A percentile compares a stretch with the other conserved stretches of the same genome.
phyloP scores from a whole-genome alignment of 768 basidiomycete species.

The Cystofilobasidium macerans region DNA sequence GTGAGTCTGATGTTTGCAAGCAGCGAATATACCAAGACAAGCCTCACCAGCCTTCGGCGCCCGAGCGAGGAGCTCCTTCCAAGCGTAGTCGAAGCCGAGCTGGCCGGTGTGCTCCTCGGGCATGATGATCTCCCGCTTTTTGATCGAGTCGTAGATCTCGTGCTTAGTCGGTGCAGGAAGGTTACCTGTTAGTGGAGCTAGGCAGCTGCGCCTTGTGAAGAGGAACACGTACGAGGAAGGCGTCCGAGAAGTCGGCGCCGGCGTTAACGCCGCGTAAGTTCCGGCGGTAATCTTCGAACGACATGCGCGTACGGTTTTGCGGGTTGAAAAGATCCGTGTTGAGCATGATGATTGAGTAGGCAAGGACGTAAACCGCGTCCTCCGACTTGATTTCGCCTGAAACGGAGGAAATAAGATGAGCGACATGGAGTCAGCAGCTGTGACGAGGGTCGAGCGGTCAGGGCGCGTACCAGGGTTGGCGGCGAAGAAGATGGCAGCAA shows the following conservation, averaged over 20 bases:
- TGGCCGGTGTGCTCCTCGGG: conserved; percentile 95
- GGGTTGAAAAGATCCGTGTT: conserved; percentile 97
- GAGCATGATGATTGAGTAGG: conserved; percentile 94
- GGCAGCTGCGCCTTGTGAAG: neutral
- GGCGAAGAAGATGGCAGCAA: conserved; percentile 82
- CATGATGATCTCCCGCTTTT: conserved; percentile 88
- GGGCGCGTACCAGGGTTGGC: conserved; percentile 57
- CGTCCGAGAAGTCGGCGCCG: conserved; percentile 65
- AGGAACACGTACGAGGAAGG: conserved; percentile 57
- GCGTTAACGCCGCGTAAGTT: conserved; percentile 91
- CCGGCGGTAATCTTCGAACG: conserved; percentile 81
- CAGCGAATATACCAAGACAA: too few relatives aligned
- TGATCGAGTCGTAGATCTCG: conserved; percentile 85
- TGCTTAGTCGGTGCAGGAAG: conserved; percentile 45
- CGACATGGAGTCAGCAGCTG: neutral
- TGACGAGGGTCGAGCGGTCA: neutral
- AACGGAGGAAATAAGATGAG: neutral
- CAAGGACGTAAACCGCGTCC: conserved; percentile 86
- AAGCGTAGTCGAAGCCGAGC: conserved; percentile 95
- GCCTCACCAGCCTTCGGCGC: conserved; percentile 71
- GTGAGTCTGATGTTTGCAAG: neutral
- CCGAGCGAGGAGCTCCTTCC: conserved; percentile 84
- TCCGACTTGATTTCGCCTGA: conserved; percentile 76
- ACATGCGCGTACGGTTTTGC: conserved; percentile 86
- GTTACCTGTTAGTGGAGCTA: conserved; percentile 5